Evolutionary conservation across 2,329 filamentous ascomycete species (phyloP).

Genomic region (Alternaria triticimaculans): DNA sequence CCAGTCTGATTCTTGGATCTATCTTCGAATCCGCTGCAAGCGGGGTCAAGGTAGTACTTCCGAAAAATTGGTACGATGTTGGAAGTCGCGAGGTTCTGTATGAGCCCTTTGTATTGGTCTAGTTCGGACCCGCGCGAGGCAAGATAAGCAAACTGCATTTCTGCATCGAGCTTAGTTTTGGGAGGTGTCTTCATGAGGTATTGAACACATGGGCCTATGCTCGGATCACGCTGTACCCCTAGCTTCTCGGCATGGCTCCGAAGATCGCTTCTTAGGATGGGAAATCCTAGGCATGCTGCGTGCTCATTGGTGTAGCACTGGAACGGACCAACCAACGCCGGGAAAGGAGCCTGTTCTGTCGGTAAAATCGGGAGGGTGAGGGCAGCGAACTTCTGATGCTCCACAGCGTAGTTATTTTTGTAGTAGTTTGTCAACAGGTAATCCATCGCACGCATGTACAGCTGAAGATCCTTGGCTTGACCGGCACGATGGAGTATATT

Average conservation of each 20-base stretch:
- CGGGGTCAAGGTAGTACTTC: conserved; percentile 42
- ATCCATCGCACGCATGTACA: conserved; percentile 74
- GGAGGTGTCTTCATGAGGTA: conserved; percentile 76
- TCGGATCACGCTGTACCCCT: conserved; percentile 82
- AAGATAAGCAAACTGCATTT: conserved; percentile 82
- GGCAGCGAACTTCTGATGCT: conserved; percentile 63
- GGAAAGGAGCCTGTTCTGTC: conserved; percentile 67
- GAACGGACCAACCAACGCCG: conserved; percentile 71
- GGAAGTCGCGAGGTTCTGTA: conserved; percentile 34
- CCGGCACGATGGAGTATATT: conserved; percentile 73
- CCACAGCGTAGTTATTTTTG: conserved; percentile 71
- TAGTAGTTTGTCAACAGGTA: conserved; percentile 86
- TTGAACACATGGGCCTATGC: conserved; percentile 77
- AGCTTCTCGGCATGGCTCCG: conserved; percentile 83
- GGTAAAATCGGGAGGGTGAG: conserved; percentile 65
- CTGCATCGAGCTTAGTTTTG: conserved; percentile 68
- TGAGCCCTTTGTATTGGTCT: conserved; percentile 48
- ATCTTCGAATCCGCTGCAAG: conserved; percentile 43
- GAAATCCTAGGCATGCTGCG: conserved; percentile 79
- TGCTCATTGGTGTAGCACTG: conserved; percentile 83
- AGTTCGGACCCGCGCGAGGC: conserved; percentile 78
- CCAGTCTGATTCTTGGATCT: conserved; percentile 37
- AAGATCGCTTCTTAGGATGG: conserved; percentile 77
- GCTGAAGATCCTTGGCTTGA: conserved; percentile 56
- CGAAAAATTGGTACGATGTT: conserved; percentile 49